Conservation (phyloP, 805 yeast genomes). For the Wickerhamomyces xylosicus region DNA sequence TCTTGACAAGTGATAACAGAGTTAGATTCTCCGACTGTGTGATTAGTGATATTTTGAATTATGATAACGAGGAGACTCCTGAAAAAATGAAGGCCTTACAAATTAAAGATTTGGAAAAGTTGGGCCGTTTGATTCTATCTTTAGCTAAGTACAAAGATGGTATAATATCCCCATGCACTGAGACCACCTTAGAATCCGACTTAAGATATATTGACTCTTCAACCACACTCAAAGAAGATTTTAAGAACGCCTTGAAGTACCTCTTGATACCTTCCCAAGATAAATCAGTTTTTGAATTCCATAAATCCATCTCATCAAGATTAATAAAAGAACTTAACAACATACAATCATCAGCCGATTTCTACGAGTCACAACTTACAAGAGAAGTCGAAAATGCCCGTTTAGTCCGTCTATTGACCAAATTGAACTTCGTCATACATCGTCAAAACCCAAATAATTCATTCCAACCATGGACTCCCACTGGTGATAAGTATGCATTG, state of each 20-base stretch:
- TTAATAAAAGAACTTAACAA: constrained; percentile 38
- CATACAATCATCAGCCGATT: constrained; percentile 42
- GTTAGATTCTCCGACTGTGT: constrained; percentile 67
- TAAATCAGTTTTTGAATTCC: constrained; percentile 23
- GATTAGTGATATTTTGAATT: constrained; percentile 52
- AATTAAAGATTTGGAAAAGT: constrained; percentile 40
- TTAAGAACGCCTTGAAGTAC: constrained; percentile 34
- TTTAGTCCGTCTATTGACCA: constrained; percentile 70
- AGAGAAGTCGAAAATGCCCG: constrained; percentile 85
- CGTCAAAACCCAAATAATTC: constrained; percentile 60
- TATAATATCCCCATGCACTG: constrained; percentile 16
- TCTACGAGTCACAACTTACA: constrained; percentile 47
- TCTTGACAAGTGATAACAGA: constrained; percentile 64
- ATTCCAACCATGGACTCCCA: constrained; percentile 56
- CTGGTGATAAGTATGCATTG: constrained; percentile 66
- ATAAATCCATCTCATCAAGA: constrained; percentile 30
- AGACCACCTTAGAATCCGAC: constrained; percentile 15
- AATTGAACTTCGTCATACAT: constrained; percentile 58
- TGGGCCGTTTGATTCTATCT: constrained; percentile 54
- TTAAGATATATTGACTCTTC: constrained; percentile 18
- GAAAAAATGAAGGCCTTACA: constrained; percentile 26
- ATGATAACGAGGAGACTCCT: constrained; percentile 7
- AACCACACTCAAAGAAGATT: constrained; percentile 27
- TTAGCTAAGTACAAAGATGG: constrained; percentile 25
- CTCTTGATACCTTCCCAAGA: constrained; percentile 19